phyloP scores from a whole-genome alignment of 495 filamentous ascomycete species.

The Astrothelium macrocarpum region DNA sequence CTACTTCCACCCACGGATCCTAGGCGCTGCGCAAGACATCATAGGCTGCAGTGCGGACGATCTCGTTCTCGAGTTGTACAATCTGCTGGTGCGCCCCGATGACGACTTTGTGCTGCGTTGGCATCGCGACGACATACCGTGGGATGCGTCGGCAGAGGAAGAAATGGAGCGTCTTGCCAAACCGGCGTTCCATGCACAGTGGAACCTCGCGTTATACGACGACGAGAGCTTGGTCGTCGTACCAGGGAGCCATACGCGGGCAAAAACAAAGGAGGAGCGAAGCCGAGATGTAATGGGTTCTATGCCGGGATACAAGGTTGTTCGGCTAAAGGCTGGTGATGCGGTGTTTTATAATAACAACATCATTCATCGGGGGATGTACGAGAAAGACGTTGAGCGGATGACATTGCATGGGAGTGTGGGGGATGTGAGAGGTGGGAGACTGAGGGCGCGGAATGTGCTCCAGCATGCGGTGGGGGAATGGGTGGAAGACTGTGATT shows the following conservation, averaged over 20 bases:
- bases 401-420: constrained; percentile 78
- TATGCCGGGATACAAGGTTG: constrained; percentile 52
- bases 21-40: constrained; percentile 47
- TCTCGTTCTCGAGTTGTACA: constrained; percentile 73
- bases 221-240: constrained; percentile 61
- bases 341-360: constrained; percentile 82
- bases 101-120: constrained; percentile 58
- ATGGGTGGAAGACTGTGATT: constrained; percentile 51
- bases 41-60: constrained; percentile 39
- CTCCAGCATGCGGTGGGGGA: constrained; percentile 75
- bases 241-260: constrained; percentile 57
- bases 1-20: constrained; percentile 57
- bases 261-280: constrained; percentile 56
- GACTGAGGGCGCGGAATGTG: constrained; percentile 61
- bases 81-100: constrained; percentile 62
- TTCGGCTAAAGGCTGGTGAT: constrained; percentile 59
- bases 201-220: constrained; percentile 62
- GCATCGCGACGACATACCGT: constrained; percentile 70
- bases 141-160: constrained; percentile 45
- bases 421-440: constrained; percentile 46
- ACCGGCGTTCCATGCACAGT: constrained; percentile 54
- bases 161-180: constrained; percentile 34
- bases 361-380: constrained; percentile 74
- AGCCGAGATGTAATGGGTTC: constrained; percentile 45
- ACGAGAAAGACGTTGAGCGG: constrained; percentile 46